These are phyloP conservation scores for Colletotrichum plurivorum DNA, from an alignment of 2,329 filamentous ascomycete species.

Conservation along the genomic window DNA sequence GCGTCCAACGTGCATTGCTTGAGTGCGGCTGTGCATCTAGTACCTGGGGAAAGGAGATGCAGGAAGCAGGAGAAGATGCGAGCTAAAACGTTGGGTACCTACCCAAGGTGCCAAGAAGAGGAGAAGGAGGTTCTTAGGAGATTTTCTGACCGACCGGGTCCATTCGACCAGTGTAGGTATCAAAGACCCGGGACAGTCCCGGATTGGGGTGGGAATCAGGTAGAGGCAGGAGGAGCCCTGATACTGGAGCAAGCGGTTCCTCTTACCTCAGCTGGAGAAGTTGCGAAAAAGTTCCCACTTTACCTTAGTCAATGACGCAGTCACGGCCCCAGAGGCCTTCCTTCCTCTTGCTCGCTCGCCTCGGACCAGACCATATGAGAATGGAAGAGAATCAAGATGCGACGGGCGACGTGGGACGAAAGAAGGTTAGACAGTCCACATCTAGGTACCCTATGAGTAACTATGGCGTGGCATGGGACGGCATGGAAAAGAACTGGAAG, in stretches of 20 bases:
- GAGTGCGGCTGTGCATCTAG: constrained; percentile 24
- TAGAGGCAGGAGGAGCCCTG: background rate
- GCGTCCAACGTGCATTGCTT: constrained; percentile 17
- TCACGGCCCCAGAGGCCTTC: no score
- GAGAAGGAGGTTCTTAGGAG: background rate
- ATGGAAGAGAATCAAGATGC: no score
- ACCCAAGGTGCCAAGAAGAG: background rate
- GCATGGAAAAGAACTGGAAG: constrained; percentile 8
- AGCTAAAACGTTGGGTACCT: constrained; percentile 29
- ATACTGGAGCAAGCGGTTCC: background rate
- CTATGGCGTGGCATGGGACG: background rate
- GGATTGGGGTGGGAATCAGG: background rate
- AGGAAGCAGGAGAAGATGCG: constrained; percentile 18
- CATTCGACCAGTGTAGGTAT: no score
- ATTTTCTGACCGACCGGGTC: no score
- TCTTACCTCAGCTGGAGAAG: background rate
- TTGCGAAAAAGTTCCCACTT: no score
- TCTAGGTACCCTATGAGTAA: no score
- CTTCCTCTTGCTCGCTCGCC: no score
- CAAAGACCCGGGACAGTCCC: no score
- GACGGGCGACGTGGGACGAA: no score
- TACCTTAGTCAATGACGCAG: no score
- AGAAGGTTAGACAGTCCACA: no score
- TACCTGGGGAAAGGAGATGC: constrained; percentile 27
- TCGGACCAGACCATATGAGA: no score